Evolutionary conservation across 345 rosid genomes (phyloP), one percentile per base, ranked within the genome.

Genomic region (Heritiera fomes): DNA sequence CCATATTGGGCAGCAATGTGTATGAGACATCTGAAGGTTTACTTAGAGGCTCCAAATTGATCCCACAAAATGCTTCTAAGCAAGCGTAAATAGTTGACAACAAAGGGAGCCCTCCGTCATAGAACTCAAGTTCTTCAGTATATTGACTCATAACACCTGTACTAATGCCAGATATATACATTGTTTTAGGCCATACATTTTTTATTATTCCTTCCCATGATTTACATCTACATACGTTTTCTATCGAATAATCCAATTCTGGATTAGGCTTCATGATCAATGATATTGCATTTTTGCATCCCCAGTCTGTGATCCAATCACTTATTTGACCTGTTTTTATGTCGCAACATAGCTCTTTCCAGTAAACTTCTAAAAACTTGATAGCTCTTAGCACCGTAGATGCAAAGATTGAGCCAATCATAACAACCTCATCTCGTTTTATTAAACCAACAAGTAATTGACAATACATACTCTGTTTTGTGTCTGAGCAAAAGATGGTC

Each of bases 131-230:
- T 18, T n/a, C n/a, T 0, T 2, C 9, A 15, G 20, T 15, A 15
- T 55, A 55, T 15, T 55, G 59, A 18, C 52, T 17, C 60, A 55
- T 15, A 3, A 88, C 83, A 28, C 94, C 91, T 17, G 96, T 92
- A 53, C 84, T 79, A 59, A 90, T 82, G 55, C 82, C 84, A 70
- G 86, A 85, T 65, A 92, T 81, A 73, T 72, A 87, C 87, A 86
- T 92, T 6, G 86, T 79, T 64, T 74, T 83, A 12, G 94, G 92
- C 94, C 96, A 92, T 5, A 92, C 66, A 60, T 75, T 85, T 82
- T 52, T 82, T 14, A 92, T 84, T 65, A 92, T 90, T 56, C 89
- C 94, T 66, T 89, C 90, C 94, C 96, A 90, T 2, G 92, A 83
- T 50, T 69, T 61, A 0, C 77, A 68, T 17, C 82, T 40, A 61